phyloP scores from a whole-genome alignment of 176 grass and related monocot species.

The Tillandsia fasciculata region DNA sequence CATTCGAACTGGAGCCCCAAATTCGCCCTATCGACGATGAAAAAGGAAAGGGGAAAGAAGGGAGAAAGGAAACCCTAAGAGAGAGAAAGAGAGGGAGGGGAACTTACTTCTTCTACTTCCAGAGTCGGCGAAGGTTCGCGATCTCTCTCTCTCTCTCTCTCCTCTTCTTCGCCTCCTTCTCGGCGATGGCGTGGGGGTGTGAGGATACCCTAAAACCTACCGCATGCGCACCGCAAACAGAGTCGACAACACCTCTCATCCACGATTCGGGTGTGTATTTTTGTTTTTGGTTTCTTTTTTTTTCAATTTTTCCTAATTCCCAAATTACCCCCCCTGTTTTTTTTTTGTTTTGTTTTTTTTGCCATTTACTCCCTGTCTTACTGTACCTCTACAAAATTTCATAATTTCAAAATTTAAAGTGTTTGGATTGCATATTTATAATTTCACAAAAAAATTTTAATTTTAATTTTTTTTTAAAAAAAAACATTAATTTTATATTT shows the following conservation, averaged over 20 bases:
- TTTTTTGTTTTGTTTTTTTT: neutral
- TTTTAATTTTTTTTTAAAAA: no score
- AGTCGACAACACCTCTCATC: neutral
- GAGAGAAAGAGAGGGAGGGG: constrained; percentile 6
- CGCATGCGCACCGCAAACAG: constrained; percentile 25
- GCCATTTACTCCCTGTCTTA: no score
- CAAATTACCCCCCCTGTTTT: no score
- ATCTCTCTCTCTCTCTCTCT: constrained; percentile 11
- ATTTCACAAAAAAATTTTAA: no score
- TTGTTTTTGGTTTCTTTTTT: neutral
- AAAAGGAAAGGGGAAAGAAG: neutral
- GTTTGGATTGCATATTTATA: no score
- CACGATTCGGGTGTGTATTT: neutral
- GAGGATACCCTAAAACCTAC: constrained; percentile 35
- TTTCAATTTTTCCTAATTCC: neutral
- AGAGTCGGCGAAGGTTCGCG: constrained; percentile 15
- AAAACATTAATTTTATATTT: no score
- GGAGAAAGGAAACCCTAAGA: neutral
- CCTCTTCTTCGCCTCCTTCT: constrained; percentile 17
- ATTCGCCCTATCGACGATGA: neutral
- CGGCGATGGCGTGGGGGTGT: constrained; percentile 1
- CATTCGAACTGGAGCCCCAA: neutral
- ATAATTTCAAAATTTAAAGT: no score
- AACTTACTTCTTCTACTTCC: neutral
- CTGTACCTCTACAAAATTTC: no score